Evolutionary conservation across 371 early-diverging fungal genomes (phyloP), one percentile per base, ranked within the genome.

Genomic region (Apophysomyces elegans): DNA sequence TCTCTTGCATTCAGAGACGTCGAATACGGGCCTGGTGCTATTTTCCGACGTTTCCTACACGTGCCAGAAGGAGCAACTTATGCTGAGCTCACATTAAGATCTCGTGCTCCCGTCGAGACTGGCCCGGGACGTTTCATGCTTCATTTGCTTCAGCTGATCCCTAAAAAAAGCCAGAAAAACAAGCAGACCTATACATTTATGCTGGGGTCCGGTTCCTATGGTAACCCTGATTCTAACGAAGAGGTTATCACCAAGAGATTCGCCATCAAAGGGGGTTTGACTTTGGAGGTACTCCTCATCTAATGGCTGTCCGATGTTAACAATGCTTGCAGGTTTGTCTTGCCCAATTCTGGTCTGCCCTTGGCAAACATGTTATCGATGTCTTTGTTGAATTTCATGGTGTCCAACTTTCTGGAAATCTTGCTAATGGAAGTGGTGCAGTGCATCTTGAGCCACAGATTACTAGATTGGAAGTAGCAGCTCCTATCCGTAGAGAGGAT

Each of bases 321-420:
- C 21, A 8, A 7, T 18, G n/a, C 9, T 45, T 75, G 64, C 43
- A 71, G 67, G 37, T 82, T 4, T 71, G 72, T 65, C 63, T 95
- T 45, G 96, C 94, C 4, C 96, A 95, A 72, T 95, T 91, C 77
- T 97, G 97, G 96, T 91, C 90, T 61, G 84, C 86, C 64, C 77
- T 90, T 11, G 95, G 90, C 38, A 75, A 81, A 13, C 93, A 95
- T 66, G 69, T 69, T 11, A 79, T 96, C 11, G 88, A 90, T 16
- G 69, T 95, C 12, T 84, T 86, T 9, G 64, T 96, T 36, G 83
- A 86, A 26, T 97, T 97, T 83, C 92, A 91, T 72, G 95, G 96
- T 44, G 76, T 97, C 45, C 81, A 84, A 58, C 41, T 90, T n/a
- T 68, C 79, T 7, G 86, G 88, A 7, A 71, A 80, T 54, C 80